Evolutionary conservation across 2,329 filamentous ascomycete genomes (phyloP), one percentile per base, ranked within the genome.

Genomic region (Cercospora canescens): DNA sequence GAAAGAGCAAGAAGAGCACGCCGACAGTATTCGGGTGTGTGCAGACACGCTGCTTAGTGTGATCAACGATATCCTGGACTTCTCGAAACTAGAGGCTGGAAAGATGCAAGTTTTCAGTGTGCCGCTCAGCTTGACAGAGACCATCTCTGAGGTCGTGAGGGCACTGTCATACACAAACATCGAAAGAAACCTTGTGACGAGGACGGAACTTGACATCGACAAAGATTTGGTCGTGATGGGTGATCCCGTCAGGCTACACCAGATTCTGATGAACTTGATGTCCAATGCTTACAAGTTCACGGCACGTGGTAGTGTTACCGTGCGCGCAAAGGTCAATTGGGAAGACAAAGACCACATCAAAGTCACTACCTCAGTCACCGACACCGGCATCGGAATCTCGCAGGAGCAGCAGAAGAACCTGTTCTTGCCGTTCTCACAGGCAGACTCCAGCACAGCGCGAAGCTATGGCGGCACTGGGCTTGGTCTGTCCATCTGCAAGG

Each of bases 251-350:
- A 77, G 82, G n/a, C 72, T 84, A 4, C 82, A 84, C 68, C 82
- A 84, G 65, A 82, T 84, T 39, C 71, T 84, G 34, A 91, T 92
- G 71, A 97, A 97, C 74, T 85, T 97, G 28, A 91, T 97, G 50
- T 91, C 91, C 69, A 97, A 97, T 81, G 94, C 91, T 75, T 90
- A 97, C 78, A 97, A 97, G 76, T 97, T 97, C 76, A 97, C 94
- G 0, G 91, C 94, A 64, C 86, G 90, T 65, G 94, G 94, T 0
- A 91, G 90, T 0, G 91, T 97, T 65, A 96, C 92, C 0, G 92
- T 97, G 60, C 89, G 89, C 55, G 92, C 93, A 4, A 86, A 86
- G 26, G 86, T 93, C 21, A 89, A 93, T 54, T 83, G 84, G 7
- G 91, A 97, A 75, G 89, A 88, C 9, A 83, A 86, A 14, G 87